phyloP scores from a whole-genome alignment of 2,329 filamentous ascomycete genomes.

The Teratosphaeria viscida region DNA sequence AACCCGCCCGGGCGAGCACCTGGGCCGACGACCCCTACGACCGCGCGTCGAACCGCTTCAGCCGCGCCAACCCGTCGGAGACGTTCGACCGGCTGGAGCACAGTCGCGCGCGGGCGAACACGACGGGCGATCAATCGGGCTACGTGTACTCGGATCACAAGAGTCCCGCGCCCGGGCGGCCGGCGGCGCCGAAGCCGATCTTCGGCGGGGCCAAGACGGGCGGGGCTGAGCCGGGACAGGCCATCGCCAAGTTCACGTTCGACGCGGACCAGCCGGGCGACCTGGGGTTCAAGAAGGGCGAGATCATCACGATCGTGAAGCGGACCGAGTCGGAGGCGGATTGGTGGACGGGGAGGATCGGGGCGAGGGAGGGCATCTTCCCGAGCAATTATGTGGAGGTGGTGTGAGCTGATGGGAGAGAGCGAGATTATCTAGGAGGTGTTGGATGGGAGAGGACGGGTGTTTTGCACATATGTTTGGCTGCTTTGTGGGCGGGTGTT shows the following conservation, averaged over 20 bases:
- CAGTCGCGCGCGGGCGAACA: conserved; percentile 3
- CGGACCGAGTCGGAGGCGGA: conserved; percentile 88
- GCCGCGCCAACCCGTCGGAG: conserved; percentile 40
- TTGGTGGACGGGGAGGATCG: conserved; percentile 95
- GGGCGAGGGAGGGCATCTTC: conserved; percentile 79
- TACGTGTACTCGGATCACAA: conserved; percentile 46
- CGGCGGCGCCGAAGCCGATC: conserved; percentile 46
- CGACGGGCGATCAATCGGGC: conserved; percentile 33
- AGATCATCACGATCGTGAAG: conserved; percentile 89
- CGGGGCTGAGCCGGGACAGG: conserved; percentile 57
- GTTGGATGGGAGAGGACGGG: neutral
- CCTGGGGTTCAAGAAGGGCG: conserved; percentile 92
- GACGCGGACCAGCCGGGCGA: conserved; percentile 90
- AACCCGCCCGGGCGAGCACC: conserved; percentile 53
- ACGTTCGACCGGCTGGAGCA: conserved; percentile 38
- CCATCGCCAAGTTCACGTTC: conserved; percentile 84
- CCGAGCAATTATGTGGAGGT: conserved; percentile 40
- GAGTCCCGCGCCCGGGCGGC: conserved; percentile 56
- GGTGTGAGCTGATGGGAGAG: neutral
- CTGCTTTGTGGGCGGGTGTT: neutral
- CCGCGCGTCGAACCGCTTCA: conserved; percentile 37
- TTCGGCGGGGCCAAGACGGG: neutral
- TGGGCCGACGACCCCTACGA: conserved; percentile 72
- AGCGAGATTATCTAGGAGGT: no score
- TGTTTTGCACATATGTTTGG: neutral